Percentiles rank a stretch among this genome's conserved stretches.
Conservation (phyloP, 441 rosid species). For the Kokia cookei region DNA sequence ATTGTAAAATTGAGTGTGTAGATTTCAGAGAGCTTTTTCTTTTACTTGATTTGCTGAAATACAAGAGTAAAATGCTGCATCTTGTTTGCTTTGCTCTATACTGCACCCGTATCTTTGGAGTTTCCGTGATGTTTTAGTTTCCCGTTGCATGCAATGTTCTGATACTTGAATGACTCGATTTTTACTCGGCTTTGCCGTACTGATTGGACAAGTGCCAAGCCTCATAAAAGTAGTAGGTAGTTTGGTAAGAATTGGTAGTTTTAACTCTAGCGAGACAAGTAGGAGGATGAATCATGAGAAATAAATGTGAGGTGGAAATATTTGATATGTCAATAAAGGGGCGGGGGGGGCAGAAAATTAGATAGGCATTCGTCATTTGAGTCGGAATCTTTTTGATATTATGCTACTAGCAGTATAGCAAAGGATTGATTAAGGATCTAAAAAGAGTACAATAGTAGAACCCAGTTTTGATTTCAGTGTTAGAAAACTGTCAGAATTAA, state of each 20-base stretch:
- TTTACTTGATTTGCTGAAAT: not conserved
- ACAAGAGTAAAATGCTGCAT: not conserved
- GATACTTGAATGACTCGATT: not conserved
- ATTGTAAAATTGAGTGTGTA: not conserved
- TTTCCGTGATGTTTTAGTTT: too few species aligned
- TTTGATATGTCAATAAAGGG: not conserved
- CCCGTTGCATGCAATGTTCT: not conserved
- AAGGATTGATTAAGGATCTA: not conserved
- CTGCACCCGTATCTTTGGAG: not conserved
- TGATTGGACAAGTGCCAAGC: not conserved
- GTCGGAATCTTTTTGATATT: not conserved
- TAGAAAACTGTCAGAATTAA: not conserved
- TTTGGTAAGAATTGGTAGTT: not conserved
- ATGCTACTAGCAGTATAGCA: not conserved
- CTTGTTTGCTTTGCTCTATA: not conserved
- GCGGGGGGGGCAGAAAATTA: not conserved
- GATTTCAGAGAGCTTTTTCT: not conserved
- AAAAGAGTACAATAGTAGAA: not conserved
- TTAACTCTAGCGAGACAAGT: not conserved
- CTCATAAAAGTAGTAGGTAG: not conserved
- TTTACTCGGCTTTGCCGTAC: not conserved
- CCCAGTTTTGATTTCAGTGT: not conserved
- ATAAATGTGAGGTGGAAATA: not conserved
- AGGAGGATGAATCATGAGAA: not conserved
- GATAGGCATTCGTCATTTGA: not conserved